Evolutionary conservation across 257 asterid species (phyloP).

Genomic region (Scutellaria barbata): DNA sequence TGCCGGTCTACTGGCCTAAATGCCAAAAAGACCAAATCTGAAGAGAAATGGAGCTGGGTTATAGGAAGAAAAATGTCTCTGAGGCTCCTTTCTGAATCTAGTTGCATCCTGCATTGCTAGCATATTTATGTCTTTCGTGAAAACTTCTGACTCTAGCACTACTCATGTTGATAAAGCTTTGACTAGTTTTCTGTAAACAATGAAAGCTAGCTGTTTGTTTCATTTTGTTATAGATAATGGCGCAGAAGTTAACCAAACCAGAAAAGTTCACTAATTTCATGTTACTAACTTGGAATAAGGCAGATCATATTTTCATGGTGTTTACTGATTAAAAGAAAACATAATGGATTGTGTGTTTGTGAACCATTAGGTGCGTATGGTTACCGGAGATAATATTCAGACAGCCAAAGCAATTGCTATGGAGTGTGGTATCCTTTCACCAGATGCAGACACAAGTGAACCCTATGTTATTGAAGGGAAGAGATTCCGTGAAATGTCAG

Average conservation of each 20-base stretch:
- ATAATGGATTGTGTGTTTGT: slow-evolving; percentile 25
- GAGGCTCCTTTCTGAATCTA: slow-evolving; percentile 9
- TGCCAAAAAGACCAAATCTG: slow-evolving; percentile 1
- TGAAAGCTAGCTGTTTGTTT: neutral
- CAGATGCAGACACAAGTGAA: slow-evolving; percentile 63
- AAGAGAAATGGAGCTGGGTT: slow-evolving; percentile 4
- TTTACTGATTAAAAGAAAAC: slow-evolving; percentile 17
- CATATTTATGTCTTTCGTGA: neutral
- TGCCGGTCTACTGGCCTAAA: neutral
- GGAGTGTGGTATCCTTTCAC: slow-evolving; percentile 87
- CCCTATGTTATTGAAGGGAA: slow-evolving; percentile 79
- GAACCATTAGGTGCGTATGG: slow-evolving; percentile 84
- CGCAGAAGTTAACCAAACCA: slow-evolving; percentile 9
- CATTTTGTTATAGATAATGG: neutral
- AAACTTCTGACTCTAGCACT: neutral
- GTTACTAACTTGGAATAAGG: neutral
- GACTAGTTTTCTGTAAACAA: neutral
- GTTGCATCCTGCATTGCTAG: slow-evolving; percentile 22
- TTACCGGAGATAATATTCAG: slow-evolving; percentile 92
- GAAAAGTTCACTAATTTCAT: slow-evolving; percentile 14
- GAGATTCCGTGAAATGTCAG: slow-evolving; percentile 81
- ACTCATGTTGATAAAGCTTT: neutral
- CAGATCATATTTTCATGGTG: neutral
- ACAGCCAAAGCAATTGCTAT: slow-evolving; percentile 94
- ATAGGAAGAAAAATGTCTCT: neutral